phyloP scores from a whole-genome alignment of 192 early-diverging fungal species.

The Paraglomus brasilianum region DNA sequence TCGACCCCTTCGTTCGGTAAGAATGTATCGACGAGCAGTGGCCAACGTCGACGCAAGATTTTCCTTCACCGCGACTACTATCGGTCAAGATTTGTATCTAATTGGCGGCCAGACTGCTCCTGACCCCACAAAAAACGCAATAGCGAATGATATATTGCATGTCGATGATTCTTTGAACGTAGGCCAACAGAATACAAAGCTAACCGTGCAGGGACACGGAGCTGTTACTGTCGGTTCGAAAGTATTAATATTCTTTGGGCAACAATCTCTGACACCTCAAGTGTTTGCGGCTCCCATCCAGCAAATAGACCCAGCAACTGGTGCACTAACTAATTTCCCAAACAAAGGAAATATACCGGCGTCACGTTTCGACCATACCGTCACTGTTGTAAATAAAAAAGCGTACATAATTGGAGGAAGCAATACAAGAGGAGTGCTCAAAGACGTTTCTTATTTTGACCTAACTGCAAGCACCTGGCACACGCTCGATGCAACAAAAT shows the following conservation, averaged over 20 bases:
- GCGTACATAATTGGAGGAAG: constrained; percentile 5
- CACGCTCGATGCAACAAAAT: background rate
- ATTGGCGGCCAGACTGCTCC: constrained; percentile 10
- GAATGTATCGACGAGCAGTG: background rate
- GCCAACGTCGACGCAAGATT: background rate
- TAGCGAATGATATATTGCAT: background rate
- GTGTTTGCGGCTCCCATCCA: background rate
- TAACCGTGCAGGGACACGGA: constrained; percentile 24
- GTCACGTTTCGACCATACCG: background rate
- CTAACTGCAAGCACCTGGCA: constrained; percentile 4
- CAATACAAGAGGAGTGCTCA: background rate
- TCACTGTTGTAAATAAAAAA: constrained; percentile 10
- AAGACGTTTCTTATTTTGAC: constrained; percentile 12
- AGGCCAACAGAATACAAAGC: constrained; percentile 10
- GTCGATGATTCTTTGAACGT: constrained; percentile 17
- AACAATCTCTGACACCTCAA: background rate
- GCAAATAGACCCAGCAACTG: constrained; percentile 4
- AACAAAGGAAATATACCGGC: background rate
- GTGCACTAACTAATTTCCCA: background rate
- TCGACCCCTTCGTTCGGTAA: background rate
- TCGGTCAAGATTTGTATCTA: background rate
- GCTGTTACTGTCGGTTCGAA: constrained; percentile 17
- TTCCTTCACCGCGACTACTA: background rate
- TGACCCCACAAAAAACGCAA: background rate
- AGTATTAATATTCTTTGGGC: constrained; percentile 19